A percentile compares a stretch with the other conserved stretches of the same genome.
phyloP scores from a whole-genome alignment of 2,329 filamentous ascomycete species.

The Penicillium sp. region DNA sequence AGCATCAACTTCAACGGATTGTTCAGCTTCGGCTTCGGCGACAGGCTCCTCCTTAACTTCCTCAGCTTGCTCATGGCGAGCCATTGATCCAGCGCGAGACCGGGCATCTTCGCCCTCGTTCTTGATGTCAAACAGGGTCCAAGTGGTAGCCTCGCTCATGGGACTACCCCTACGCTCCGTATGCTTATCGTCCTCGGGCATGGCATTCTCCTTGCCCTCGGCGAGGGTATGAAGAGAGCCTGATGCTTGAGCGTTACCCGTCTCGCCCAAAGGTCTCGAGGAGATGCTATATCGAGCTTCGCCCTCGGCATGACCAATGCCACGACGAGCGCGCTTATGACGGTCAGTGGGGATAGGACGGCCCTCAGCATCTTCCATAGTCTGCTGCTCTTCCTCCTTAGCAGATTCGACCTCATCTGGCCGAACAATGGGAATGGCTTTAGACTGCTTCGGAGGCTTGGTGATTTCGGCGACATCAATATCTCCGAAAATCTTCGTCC shows the following conservation, averaged over 20 bases:
- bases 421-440: constrained; percentile 78
- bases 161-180: constrained; percentile 36
- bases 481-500: constrained; percentile 66
- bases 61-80: constrained; percentile 18
- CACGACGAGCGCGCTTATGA: constrained; percentile 73
- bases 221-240: constrained; percentile 33
- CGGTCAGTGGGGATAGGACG: constrained; percentile 68
- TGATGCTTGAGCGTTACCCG: constrained; percentile 35
- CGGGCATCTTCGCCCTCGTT: constrained; percentile 47
- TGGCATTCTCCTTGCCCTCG: constrained; percentile 43
- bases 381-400: constrained; percentile 41
- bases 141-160: constrained; percentile 52
- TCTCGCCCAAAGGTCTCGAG: constrained; percentile 40
- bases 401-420: constrained; percentile 60
- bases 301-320: constrained; percentile 68
- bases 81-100: constrained; percentile 59
- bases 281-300: constrained; percentile 72
- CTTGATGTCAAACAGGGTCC: constrained; percentile 66
- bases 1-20: constrained; percentile 8
- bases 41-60: constrained; percentile 16
- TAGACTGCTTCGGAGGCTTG: constrained; percentile 72
- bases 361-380: constrained; percentile 62
- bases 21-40: constrained; percentile 22
- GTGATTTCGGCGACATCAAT: constrained; percentile 66
- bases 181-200: constrained; percentile 45